Evolutionary conservation across 257 asterid species (phyloP).

Genomic region (Solanum peruvianum): DNA sequence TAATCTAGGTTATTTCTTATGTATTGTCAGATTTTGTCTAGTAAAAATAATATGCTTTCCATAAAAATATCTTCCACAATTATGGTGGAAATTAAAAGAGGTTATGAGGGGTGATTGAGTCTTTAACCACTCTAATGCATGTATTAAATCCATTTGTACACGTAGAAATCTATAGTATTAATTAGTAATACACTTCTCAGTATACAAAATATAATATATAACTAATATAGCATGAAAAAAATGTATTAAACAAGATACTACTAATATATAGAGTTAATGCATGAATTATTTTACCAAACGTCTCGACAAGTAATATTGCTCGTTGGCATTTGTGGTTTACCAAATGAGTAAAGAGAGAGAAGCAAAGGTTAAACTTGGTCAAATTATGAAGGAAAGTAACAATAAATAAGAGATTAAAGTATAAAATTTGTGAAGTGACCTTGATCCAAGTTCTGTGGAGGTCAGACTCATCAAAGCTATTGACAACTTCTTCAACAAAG

Average conservation of each 20-base stretch:
- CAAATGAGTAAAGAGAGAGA: background rate
- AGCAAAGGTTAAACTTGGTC: background rate
- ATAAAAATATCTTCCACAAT: background rate
- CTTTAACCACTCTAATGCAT: background rate
- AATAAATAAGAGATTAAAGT: background rate
- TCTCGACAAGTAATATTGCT: background rate
- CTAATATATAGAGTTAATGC: background rate
- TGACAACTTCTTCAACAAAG: slow-evolving; percentile 59
- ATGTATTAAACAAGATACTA: too few species aligned
- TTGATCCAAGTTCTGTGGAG: slow-evolving; percentile 61
- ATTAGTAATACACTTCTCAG: background rate
- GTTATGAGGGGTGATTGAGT: background rate
- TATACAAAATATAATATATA: too few species aligned
- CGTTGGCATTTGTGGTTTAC: background rate
- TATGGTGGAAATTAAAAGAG: background rate
- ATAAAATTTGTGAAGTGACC: slow-evolving; percentile 9
- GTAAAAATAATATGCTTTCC: background rate
- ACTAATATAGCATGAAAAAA: background rate
- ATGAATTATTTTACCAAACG: background rate
- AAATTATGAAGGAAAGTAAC: background rate
- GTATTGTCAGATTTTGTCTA: background rate
- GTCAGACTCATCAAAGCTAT: slow-evolving; percentile 58
- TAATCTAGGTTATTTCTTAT: background rate
- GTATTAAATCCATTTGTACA: background rate
- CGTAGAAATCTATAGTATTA: too few species aligned